Percentiles rank a stretch among this genome's conserved stretches.
Conservation (phyloP, 441 rosid species). For the Breynia disticha region DNA sequence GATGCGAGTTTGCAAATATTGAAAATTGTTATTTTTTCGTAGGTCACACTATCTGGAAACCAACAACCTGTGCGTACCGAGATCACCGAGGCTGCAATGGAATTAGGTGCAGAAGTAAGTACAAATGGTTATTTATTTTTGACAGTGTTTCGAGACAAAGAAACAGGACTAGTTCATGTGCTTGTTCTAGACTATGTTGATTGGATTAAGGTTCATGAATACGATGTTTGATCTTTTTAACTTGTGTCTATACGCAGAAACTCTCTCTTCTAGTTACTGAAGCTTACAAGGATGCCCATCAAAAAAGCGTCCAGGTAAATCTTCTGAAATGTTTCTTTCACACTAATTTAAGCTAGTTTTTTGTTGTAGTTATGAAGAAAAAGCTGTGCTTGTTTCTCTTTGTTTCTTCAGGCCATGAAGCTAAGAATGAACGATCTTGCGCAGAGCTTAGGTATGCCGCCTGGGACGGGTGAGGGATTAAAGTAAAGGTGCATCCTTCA, state of each 20-base stretch:
- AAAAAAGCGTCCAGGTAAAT: slow-evolving; percentile 75
- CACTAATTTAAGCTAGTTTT: neutral
- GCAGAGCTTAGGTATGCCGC: slow-evolving; percentile 94
- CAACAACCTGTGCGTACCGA: slow-evolving; percentile 87
- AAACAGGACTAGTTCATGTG: neutral
- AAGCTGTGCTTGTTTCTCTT: neutral
- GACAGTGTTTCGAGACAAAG: neutral
- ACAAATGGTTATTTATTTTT: neutral
- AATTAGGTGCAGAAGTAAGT: slow-evolving; percentile 78
- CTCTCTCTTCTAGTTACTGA: slow-evolving; percentile 66
- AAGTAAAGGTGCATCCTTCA: slow-evolving; percentile 28
- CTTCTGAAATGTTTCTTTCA: neutral
- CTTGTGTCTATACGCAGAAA: slow-evolving; percentile 39
- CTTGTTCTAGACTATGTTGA: neutral
- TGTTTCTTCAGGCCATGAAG: slow-evolving; percentile 67
- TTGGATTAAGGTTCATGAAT: neutral
- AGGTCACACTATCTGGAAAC: slow-evolving; percentile 85
- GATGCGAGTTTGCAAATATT: neutral
- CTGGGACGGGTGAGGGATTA: slow-evolving; percentile 56
- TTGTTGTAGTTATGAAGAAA: neutral
- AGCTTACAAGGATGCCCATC: slow-evolving; percentile 94
- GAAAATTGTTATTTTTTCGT: slow-evolving; percentile 7
- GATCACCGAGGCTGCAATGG: slow-evolving; percentile 95
- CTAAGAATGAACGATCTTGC: slow-evolving; percentile 92
- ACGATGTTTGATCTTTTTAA: neutral